Evolutionary conservation across 768 basidiomycete genomes (phyloP).

Genomic region (Trametes cinnabarina): DNA sequence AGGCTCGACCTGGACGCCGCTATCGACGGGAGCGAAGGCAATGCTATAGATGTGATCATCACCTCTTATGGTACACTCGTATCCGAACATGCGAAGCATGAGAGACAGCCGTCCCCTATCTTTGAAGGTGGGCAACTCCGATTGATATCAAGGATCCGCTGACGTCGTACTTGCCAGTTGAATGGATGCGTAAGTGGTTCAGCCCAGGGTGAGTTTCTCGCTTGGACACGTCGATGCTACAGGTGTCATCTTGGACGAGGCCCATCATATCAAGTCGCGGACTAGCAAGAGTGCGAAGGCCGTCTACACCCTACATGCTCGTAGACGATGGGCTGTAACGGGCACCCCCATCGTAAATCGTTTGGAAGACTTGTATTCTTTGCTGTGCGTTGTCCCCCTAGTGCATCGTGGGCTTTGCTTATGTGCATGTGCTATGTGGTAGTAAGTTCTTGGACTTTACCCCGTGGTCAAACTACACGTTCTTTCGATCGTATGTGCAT

Average conservation of each 20-base stretch:
- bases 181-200: constrained; percentile 71
- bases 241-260: constrained; percentile 82
- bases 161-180: constrained; percentile 42
- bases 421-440: not conserved
- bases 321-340: constrained; percentile 88
- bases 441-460: constrained; percentile 78
- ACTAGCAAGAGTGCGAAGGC: constrained; percentile 85
- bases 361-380: constrained; percentile 86
- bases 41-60: constrained; percentile 76
- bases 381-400: constrained; percentile 46
- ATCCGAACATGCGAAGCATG: constrained; percentile 79
- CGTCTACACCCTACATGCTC: constrained; percentile 77
- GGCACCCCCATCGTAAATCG: constrained; percentile 96
- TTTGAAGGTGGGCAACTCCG: constrained; percentile 59
- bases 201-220: no score
- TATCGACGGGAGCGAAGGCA: constrained; percentile 45
- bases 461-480: constrained; percentile 80
- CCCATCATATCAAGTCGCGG: constrained; percentile 91
- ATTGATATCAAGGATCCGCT: not conserved
- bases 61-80: constrained; percentile 90
- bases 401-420: not conserved
- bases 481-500: constrained; percentile 78
- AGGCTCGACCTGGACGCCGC: constrained; percentile 65
- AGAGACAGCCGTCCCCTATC: constrained; percentile 60
- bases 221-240: not conserved